Base-by-base conservation (phyloP, 1,284 basidiomycete genomes). In the Thelephora terrestris region DNA sequence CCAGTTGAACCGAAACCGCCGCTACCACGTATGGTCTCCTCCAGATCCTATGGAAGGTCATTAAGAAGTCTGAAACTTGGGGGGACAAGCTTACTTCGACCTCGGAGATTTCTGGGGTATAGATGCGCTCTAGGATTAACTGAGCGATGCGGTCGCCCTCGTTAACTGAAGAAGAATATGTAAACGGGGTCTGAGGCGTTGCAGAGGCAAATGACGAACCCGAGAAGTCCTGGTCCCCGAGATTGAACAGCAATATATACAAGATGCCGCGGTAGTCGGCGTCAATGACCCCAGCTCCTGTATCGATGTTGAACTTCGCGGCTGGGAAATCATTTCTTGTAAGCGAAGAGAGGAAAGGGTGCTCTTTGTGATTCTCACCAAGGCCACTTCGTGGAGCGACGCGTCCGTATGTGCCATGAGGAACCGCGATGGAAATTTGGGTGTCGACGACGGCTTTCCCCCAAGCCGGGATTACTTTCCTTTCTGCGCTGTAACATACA, bases 1-100 rank as follows among this genome's bases (percentile, higher is more conserved):
- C 94, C 95, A 2, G 94, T 98, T 2, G 93, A 97, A 0, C 94
- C 95, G 57, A 96, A 98, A 0, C 93, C 95, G 38, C 82, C 85
- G n/a, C 72, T 73, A 10, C 94, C 95, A 25, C 95, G 81, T 17
- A 78, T 60, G 0, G 95, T 97, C 52, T 83, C 81, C 46, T 90
- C 85, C 7, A 98, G 78, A 54, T 81, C 75, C 88, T 93, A 57
- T 32, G 27, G 12, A 40, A 35, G 45, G 38, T 20, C 12, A 43
- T 10, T 10, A 43, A 29, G 53, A 58, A 46, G 43, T 21, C 51
- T 14, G 39, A 47, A 49, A 32, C 39, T 35, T 42, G 21, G 23
- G 52, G 20, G 23, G 36, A 20, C 25, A 46, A 10, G 6, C 83
- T 54, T 59, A 90, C 90, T 52, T 90, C 71, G 14, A 98, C 93